Conservation (phyloP, 163 green algal species). For the Trebouxia gelatinosa region DNA sequence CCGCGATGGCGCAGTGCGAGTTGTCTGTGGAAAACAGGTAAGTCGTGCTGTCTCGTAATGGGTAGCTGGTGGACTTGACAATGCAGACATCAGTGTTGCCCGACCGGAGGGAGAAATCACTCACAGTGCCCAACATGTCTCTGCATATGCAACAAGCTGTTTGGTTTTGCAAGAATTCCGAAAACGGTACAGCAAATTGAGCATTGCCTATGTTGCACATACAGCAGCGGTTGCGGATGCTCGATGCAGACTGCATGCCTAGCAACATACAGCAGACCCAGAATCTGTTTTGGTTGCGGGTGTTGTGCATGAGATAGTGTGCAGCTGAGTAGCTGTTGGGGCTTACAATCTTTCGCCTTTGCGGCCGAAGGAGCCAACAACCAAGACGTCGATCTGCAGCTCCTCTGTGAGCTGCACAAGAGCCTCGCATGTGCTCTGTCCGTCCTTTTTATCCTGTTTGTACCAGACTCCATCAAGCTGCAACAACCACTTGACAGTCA, state of each 20-base stretch:
- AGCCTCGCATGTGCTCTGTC: conserved; percentile 50
- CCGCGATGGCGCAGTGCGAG: conserved; percentile 52
- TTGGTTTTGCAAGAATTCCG: background rate
- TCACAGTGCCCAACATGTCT: conserved; percentile 61
- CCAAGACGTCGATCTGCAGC: conserved; percentile 48
- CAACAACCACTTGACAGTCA: background rate
- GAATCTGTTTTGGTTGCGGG: background rate
- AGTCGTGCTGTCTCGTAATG: conserved; percentile 10
- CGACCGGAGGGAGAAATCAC: conserved; percentile 54
- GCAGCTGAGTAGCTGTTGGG: background rate
- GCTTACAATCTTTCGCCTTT: conserved; percentile 59
- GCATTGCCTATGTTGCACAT: background rate
- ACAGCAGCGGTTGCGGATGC: background rate
- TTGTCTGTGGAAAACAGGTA: conserved; percentile 63
- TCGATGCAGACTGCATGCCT: background rate
- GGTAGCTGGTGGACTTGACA: conserved; percentile 44
- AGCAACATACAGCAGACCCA: background rate
- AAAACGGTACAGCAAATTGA: background rate
- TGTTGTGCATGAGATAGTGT: conserved; percentile 1
- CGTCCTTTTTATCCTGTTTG: conserved; percentile 50
- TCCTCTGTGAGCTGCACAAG: conserved; percentile 52
- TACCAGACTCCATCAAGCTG: conserved; percentile 35
- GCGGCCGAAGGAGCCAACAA: conserved; percentile 59
- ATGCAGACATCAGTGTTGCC: conserved; percentile 52
- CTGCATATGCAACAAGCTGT: conserved; percentile 29